phyloP scores from a whole-genome alignment of 306 rosid species.

The Ammopiptanthus mongolicus region DNA sequence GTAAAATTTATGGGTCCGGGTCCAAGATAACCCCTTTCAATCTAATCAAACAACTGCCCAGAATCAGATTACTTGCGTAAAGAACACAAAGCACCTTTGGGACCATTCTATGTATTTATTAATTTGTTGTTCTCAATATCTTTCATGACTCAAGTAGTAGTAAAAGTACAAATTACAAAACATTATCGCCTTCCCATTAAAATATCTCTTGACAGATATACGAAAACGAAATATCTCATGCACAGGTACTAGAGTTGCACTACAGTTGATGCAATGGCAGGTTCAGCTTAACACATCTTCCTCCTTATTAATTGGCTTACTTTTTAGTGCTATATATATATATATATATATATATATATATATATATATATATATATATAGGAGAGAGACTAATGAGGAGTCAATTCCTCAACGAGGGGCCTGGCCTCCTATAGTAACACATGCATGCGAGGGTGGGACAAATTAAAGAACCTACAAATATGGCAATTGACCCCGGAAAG shows the following conservation, averaged over 20 bases:
- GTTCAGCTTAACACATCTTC: neutral
- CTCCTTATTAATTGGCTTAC: no score
- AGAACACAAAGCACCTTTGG: neutral
- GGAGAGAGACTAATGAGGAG: neutral
- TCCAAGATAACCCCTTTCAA: neutral
- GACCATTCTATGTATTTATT: neutral
- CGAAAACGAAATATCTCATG: slow-evolving; percentile 9
- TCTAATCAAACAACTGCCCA: neutral
- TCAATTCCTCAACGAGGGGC: neutral
- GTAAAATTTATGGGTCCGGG: neutral
- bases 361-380: no score
- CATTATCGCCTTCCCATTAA: neutral
- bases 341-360: no score
- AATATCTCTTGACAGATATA: neutral
- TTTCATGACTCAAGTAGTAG: neutral
- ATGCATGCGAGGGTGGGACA: neutral
- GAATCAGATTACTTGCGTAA: neutral
- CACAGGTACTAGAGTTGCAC: neutral
- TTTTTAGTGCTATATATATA: no score
- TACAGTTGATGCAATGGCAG: neutral
- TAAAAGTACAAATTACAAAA: neutral
- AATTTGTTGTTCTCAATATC: neutral
- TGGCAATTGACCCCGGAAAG: neutral
- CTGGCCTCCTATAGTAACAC: neutral
- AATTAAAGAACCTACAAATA: neutral